Evolutionary conservation across 768 basidiomycete species (phyloP).

Genomic region (Gymnopilus dilepis): DNA sequence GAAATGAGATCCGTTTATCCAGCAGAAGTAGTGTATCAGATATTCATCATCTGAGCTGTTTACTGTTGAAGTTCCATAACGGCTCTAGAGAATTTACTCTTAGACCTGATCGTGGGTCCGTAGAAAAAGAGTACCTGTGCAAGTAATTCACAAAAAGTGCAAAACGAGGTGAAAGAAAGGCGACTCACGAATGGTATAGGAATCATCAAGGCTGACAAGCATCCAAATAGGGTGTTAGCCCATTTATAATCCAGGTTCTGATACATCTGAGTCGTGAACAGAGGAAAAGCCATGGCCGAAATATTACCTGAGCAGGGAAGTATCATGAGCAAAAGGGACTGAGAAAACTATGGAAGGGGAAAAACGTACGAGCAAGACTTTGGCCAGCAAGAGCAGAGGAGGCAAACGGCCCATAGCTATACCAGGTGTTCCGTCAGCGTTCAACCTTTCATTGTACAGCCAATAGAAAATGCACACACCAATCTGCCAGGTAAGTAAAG

Average conservation of each 20-base stretch:
- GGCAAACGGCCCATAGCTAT: conserved; percentile 62
- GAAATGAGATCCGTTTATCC: no score
- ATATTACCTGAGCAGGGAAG: conserved; percentile 47
- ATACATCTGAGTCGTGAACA: conserved; percentile 70
- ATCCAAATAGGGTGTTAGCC: conserved; percentile 63
- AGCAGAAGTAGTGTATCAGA: no score
- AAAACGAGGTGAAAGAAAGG: not conserved
- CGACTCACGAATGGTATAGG: conserved; percentile 63
- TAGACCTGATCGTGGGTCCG: conserved; percentile 44
- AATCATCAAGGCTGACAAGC: conserved; percentile 57
- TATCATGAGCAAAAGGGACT: not conserved
- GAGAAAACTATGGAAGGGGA: not conserved
- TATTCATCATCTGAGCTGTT: no score
- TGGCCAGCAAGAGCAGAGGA: conserved; percentile 74
- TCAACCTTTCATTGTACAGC: not conserved
- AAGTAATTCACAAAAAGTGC: not conserved
- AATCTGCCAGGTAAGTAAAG: conserved; percentile 69
- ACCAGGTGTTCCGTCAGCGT: not conserved
- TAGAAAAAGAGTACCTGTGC: conserved; percentile 47
- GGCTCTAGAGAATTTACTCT: conserved; percentile 46
- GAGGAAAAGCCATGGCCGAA: conserved; percentile 57
- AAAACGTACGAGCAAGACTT: conserved; percentile 56
- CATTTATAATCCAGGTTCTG: conserved; percentile 58
- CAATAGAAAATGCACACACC: conserved; percentile 39
- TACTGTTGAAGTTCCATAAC: conserved; percentile 34